Conservation (phyloP, 768 basidiomycete genomes). For the Wakefieldia striispora region DNA sequence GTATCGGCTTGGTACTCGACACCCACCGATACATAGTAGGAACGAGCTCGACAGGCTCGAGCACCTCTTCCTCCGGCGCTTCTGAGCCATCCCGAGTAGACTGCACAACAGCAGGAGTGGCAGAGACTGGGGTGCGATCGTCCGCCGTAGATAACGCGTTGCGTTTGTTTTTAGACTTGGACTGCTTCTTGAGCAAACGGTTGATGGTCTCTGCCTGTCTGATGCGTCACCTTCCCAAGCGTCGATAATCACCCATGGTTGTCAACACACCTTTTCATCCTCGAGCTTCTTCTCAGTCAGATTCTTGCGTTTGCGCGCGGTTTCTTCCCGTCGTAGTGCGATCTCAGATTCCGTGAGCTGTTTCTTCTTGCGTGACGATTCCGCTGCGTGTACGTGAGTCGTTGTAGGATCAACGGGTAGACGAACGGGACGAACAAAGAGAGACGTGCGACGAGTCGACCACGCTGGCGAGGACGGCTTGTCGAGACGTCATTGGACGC, state of each 20-base stretch:
- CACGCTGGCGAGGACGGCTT: conserved; percentile 70
- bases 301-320: conserved; percentile 77
- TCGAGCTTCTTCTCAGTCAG: conserved; percentile 80
- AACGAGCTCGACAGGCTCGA: conserved; percentile 36
- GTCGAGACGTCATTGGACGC: conserved; percentile 54
- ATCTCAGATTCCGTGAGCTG: conserved; percentile 70
- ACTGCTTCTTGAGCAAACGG: conserved; percentile 83
- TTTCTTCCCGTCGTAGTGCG: conserved; percentile 74
- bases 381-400: conserved; percentile 1
- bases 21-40: conserved; percentile 75
- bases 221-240: background rate
- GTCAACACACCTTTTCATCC: conserved; percentile 67
- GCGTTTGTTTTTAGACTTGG: conserved; percentile 61
- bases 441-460: conserved; percentile 70
- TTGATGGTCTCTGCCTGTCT: conserved; percentile 83
- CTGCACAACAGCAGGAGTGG: conserved; percentile 27
- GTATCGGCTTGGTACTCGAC: conserved; percentile 45
- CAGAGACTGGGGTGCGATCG: conserved; percentile 38
- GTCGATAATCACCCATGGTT: background rate
- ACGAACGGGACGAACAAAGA: conserved; percentile 37
- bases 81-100: conserved; percentile 32
- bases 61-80: conserved; percentile 39
- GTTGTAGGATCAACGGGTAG: background rate
- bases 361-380: conserved; percentile 50
- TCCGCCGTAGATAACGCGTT: conserved; percentile 48